Conservation (phyloP, 495 filamentous ascomycete species). For the Aspergillus homomorphus region DNA sequence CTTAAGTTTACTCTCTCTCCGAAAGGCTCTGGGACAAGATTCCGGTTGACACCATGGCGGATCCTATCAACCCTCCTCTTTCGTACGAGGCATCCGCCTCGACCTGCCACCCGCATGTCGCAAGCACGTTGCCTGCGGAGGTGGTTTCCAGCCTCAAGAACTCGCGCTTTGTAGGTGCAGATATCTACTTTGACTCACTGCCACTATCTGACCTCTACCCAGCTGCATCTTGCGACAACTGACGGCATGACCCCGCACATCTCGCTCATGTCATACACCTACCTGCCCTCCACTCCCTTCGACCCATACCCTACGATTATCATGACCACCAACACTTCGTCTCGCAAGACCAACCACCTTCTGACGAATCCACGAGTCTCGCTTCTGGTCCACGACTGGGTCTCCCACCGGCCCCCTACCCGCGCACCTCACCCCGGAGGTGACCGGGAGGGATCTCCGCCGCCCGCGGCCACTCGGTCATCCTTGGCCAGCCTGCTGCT, state of each 20-base stretch:
- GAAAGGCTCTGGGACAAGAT: too few species aligned
- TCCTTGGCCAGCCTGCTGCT: slow-evolving; percentile 77
- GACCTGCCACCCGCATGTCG: slow-evolving; percentile 65
- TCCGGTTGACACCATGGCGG: slow-evolving; percentile 46
- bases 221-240: slow-evolving; percentile 95
- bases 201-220: slow-evolving; percentile 5
- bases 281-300: slow-evolving; percentile 81
- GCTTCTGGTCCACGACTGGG: slow-evolving; percentile 97
- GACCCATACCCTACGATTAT: slow-evolving; percentile 71
- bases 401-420: slow-evolving; percentile 87
- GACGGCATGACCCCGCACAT: slow-evolving; percentile 81
- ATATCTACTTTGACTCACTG: not conserved
- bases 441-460: slow-evolving; percentile 58
- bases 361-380: slow-evolving; percentile 85
- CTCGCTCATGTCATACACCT: slow-evolving; percentile 98
- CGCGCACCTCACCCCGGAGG: slow-evolving; percentile 51
- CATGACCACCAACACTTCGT: slow-evolving; percentile 89
- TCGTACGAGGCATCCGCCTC: slow-evolving; percentile 73
- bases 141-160: slow-evolving; percentile 90
- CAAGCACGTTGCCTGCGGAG: slow-evolving; percentile 69
- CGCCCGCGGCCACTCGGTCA: slow-evolving; percentile 59
- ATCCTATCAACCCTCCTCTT: slow-evolving; percentile 54
- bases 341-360: slow-evolving; percentile 86
- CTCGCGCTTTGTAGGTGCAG: slow-evolving; percentile 75
- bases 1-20: too few species aligned